Conservation (phyloP, 805 yeast species). For the Candida patagonica region DNA sequence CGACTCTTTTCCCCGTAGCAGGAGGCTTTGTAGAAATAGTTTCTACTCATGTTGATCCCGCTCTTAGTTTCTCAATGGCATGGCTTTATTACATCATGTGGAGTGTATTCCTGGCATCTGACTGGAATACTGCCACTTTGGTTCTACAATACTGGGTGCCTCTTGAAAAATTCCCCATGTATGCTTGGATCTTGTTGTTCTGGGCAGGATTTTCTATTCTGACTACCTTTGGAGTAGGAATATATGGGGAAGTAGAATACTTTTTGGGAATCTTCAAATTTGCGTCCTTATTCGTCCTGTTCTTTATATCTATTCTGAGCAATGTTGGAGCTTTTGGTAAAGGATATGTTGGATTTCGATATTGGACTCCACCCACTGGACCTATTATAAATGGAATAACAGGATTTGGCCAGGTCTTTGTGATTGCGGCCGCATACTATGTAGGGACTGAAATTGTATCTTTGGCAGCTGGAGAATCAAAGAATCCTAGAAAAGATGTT, state of each 20-base stretch:
- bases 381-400: slow-evolving; percentile 40
- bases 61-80: slow-evolving; percentile 26
- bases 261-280: slow-evolving; percentile 70
- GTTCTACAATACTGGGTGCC: slow-evolving; percentile 76
- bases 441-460: slow-evolving; percentile 84
- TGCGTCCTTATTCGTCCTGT: slow-evolving; percentile 61
- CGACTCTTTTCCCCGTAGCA: slow-evolving; percentile 65
- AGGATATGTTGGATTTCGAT: slow-evolving; percentile 53
- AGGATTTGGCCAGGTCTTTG: slow-evolving; percentile 69
- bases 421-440: slow-evolving; percentile 58
- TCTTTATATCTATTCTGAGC: slow-evolving; percentile 64
- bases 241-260: slow-evolving; percentile 78
- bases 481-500: slow-evolving; percentile 58
- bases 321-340: slow-evolving; percentile 85
- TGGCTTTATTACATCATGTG: slow-evolving; percentile 8
- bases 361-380: slow-evolving; percentile 47
- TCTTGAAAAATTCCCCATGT: slow-evolving; percentile 56
- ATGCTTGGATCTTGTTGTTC: slow-evolving; percentile 52
- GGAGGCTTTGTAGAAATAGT: slow-evolving; percentile 66
- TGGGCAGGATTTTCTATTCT: slow-evolving; percentile 27
- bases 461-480: slow-evolving; percentile 77
- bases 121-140: slow-evolving; percentile 70
- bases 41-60: slow-evolving; percentile 71
- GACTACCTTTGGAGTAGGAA: slow-evolving; percentile 62
- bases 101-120: slow-evolving; percentile 25